Conservation (phyloP, 257 asterid species). For the Fraxinus cuspidata region DNA sequence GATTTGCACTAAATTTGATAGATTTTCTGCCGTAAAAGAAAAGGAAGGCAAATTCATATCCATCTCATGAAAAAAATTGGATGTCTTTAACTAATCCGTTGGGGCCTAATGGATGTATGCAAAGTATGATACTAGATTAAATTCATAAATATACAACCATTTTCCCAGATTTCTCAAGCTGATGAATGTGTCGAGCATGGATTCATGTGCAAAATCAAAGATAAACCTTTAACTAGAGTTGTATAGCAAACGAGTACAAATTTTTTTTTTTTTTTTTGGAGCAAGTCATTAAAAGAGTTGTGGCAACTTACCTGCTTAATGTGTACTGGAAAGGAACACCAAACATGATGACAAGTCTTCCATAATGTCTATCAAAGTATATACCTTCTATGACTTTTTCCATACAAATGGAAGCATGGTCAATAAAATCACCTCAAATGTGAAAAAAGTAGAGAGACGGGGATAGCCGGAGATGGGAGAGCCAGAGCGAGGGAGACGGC, state of each 20-base stretch:
- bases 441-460: no score
- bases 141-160: background rate
- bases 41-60: background rate
- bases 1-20: no score
- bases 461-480: no score
- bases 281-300: conserved; percentile 4
- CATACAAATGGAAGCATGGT: conserved; percentile 46
- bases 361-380: conserved; percentile 97
- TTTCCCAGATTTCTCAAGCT: conserved; percentile 1
- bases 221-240: background rate
- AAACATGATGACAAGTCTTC: conserved; percentile 95
- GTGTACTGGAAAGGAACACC: conserved; percentile 97
- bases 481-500: no score
- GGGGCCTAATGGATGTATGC: background rate
- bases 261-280: no score
- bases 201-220: background rate
- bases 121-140: background rate
- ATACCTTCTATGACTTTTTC: conserved; percentile 99
- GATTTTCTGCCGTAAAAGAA: background rate
- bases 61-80: no score
- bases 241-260: background rate
- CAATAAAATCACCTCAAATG: background rate
- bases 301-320: conserved; percentile 68
- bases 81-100: background rate
- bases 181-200: background rate